Base-by-base conservation (phyloP, 2,329 filamentous ascomycete species). In the Ophiostoma piceae region DNA sequence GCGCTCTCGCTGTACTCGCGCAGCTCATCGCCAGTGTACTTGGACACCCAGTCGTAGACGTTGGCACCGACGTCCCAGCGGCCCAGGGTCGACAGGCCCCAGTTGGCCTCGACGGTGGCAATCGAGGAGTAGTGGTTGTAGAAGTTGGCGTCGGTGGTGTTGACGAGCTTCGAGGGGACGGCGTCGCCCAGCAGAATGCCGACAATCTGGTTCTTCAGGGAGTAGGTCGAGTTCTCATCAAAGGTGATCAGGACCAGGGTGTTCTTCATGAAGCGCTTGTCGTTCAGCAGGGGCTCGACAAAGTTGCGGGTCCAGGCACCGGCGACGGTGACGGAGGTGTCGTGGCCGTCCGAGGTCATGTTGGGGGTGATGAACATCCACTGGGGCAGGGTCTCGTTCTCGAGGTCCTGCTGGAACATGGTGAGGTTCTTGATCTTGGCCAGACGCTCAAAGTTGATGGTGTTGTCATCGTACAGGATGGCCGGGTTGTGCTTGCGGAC, bases 401-500 rank as follows among this genome's bases (percentile, higher is more conserved):
- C 79, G 16, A 94, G 82, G 75, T 95, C 92, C 66, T 84, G 80
- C 74, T 88, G 83, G 80, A 94, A 93, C 74, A 83, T 76, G 67
- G 83, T 88, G 71, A 92, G 81, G 79, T 92, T 93, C 84, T 94
- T 94, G 79, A 91, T 89, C 76, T 87, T 84, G 6, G 85, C 83
- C 1, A 91, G 81, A 35, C 90, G 88, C 26, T 86, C 82, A 37
- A 82, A 78, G 67, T 83, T 84, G 68, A 83, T 81, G 71, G 88
- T 84, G 68, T 91, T 83, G 47, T 85, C 86, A 77, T 92, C 84
- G 79, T 87, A 92, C 69, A 90, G 81, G 70, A 94, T 80, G 19
- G 83, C 79, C 66, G 85, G 82, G 78, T 94, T 92, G 81, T 95
- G 92, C 80, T 95, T 94, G 76, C 92, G 88, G 8, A 94, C 91